Percentiles rank a stretch among this genome's conserved stretches.
Evolutionary conservation across 495 filamentous ascomycete genomes (phyloP).

Genomic region (Trichoderma erinaceum): DNA sequence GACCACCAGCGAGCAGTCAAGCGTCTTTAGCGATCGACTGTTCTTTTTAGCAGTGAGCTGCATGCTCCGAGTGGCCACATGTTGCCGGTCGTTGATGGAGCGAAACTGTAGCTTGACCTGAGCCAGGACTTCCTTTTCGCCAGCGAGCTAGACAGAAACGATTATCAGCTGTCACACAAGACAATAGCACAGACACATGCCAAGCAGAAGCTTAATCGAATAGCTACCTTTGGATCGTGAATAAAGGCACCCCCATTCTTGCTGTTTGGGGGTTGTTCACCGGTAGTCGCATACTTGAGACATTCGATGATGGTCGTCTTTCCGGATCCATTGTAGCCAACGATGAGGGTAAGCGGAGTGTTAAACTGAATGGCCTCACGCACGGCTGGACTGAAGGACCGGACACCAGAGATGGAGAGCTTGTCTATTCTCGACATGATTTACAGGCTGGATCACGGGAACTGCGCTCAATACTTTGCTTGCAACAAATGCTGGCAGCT

Average conservation of each 20-base stretch:
- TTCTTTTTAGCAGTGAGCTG: conserved; percentile 83
- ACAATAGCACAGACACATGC: background rate
- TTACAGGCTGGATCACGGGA: background rate
- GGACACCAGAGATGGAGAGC: conserved; percentile 78
- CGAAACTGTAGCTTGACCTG: conserved; percentile 88
- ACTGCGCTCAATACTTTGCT: background rate
- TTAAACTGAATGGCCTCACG: conserved; percentile 84
- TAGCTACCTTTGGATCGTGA: conserved; percentile 76
- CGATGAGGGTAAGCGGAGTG: conserved; percentile 87
- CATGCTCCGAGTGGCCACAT: conserved; percentile 74
- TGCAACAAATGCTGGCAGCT: background rate
- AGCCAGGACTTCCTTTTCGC: conserved; percentile 84
- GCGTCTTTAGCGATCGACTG: conserved; percentile 62
- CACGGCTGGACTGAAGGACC: conserved; percentile 77
- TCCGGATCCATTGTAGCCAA: conserved; percentile 93
- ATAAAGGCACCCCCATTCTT: conserved; percentile 85
- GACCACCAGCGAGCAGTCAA: conserved; percentile 71
- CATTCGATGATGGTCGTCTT: conserved; percentile 99
- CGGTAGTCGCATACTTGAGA: conserved; percentile 96
- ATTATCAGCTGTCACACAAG: background rate
- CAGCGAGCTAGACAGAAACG: conserved; percentile 51
- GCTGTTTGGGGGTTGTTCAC: conserved; percentile 88
- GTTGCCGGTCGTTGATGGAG: conserved; percentile 62
- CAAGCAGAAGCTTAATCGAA: background rate
- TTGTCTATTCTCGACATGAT: conserved; percentile 75